Base-by-base conservation (phyloP, 116 monocot genomes). In the Papilionanthe hybrid region DNA sequence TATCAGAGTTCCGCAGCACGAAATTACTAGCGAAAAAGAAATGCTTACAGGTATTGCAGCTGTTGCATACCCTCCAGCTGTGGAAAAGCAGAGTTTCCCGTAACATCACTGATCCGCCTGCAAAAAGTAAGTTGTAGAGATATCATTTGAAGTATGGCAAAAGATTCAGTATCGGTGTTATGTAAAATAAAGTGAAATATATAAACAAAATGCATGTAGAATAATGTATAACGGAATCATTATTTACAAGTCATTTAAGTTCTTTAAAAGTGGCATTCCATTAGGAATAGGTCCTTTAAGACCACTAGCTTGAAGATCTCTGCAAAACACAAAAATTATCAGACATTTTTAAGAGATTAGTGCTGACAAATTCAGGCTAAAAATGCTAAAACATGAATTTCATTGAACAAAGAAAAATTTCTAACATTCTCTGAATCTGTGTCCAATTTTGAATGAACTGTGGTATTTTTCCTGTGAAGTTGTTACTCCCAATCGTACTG, bases 351-450 rank as follows among this genome's bases (percentile, higher is more conserved):
- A 28, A 28, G n/a, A 75, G 17, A 49, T 42, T 25, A 49, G 18
- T 11, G 27, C 19, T 25, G 11, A 49, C 49, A 75, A 73, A 73
- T 44, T 73, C 19, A 43, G 18, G 19, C 18, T 19, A 73, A 73
- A 32, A 44, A 44, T 73, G 44, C 23, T 53, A 15, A 18, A 75
- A 48, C 5, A 27, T 4, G 49, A 28, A 5, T 25, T 75, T 28
- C 27, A 5, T 5, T 55, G 8, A 13, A 45, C 23, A 47, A 55
- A 30, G 30, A 42, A 27, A 28, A 10, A 50, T 1, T 48, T 56
- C 88, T 83, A 15, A 88, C 88, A 88, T 30, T 22, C 79, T 76
- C 72, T 18, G 17, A 29, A 83, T 77, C 11, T 77, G 60, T 20
- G 82, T 75, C 75, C 75, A 75, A 32, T 75, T 75, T 42, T 49